phyloP scores from a whole-genome alignment of 208 protist species.

The Trypanosoma scelopori region DNA sequence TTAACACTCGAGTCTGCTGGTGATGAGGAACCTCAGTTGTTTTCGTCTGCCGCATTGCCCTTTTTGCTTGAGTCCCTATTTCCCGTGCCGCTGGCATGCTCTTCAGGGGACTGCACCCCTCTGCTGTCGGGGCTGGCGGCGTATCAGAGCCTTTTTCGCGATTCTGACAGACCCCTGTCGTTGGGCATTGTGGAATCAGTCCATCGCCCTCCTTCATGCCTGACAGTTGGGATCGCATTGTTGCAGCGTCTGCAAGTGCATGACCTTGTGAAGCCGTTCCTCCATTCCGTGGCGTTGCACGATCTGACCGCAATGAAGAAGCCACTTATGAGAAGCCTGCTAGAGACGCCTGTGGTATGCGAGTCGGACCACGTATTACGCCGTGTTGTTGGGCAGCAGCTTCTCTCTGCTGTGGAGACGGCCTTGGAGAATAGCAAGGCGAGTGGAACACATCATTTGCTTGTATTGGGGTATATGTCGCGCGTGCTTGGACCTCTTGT shows the following conservation, averaged over 20 bases:
- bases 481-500: slow-evolving; percentile 23
- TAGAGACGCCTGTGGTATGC: neutral
- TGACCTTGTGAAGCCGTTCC: slow-evolving; percentile 13
- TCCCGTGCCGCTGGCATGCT: slow-evolving; percentile 14
- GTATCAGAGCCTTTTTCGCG: slow-evolving; percentile 25
- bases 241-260: slow-evolving; percentile 10
- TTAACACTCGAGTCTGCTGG: neutral
- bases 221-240: slow-evolving; percentile 18
- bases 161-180: neutral
- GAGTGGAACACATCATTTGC: neutral
- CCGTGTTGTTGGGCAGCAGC: slow-evolving; percentile 2
- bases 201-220: neutral
- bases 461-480: slow-evolving; percentile 21
- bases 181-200: neutral
- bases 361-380: slow-evolving; percentile 5
- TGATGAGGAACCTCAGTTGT: neutral
- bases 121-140: slow-evolving; percentile 10
- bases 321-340: slow-evolving; percentile 9
- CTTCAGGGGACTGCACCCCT: neutral
- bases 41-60: neutral
- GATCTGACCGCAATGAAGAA: slow-evolving; percentile 6
- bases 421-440: neutral
- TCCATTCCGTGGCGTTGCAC: slow-evolving; percentile 16
- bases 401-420: slow-evolving; percentile 10
- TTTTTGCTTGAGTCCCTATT: slow-evolving; percentile 24